Evolutionary conservation across 495 filamentous ascomycete genomes (phyloP).

Genomic region (Penicillium pancosmium): DNA sequence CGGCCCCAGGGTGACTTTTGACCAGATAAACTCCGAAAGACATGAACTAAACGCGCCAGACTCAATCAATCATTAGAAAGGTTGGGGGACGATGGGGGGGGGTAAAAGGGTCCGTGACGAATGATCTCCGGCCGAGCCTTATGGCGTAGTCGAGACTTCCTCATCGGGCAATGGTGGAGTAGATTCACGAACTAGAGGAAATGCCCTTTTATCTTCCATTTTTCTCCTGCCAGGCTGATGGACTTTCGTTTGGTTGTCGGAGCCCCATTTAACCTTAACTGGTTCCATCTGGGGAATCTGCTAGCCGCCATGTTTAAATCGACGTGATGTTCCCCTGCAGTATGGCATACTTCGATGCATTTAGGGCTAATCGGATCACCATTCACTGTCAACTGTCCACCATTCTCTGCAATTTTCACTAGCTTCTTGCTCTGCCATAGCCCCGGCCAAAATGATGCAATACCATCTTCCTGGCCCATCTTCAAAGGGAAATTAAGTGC

Average conservation of each 20-base stretch:
- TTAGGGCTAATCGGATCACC: neutral
- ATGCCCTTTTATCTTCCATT: neutral
- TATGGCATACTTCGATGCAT: neutral
- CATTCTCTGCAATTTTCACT: too few species aligned
- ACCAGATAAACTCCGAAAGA: neutral
- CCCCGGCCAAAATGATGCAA: neutral
- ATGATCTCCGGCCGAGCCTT: neutral
- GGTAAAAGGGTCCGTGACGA: neutral
- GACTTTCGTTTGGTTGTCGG: neutral
- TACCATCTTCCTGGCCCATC: neutral
- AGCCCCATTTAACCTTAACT: slow-evolving; percentile 5
- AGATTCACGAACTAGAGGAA: neutral
- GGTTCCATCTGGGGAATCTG: slow-evolving; percentile 3
- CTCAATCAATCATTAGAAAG: neutral
- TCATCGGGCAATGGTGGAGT: slow-evolving; percentile 4
- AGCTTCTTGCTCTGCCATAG: too few species aligned
- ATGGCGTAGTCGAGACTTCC: slow-evolving; percentile 1
- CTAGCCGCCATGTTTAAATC: slow-evolving; percentile 2
- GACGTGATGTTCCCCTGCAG: neutral
- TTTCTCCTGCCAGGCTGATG: neutral
- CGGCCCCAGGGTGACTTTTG: neutral
- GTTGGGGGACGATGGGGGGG: neutral
- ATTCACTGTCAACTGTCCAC: neutral
- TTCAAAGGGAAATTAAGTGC: neutral
- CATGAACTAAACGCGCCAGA: too few species aligned